Percentiles rank a stretch among this genome's conserved stretches.
These are phyloP conservation scores for Coix lacrymajobi DNA, from an alignment of 176 grass and related monocot species.

Conservation along the genomic window DNA sequence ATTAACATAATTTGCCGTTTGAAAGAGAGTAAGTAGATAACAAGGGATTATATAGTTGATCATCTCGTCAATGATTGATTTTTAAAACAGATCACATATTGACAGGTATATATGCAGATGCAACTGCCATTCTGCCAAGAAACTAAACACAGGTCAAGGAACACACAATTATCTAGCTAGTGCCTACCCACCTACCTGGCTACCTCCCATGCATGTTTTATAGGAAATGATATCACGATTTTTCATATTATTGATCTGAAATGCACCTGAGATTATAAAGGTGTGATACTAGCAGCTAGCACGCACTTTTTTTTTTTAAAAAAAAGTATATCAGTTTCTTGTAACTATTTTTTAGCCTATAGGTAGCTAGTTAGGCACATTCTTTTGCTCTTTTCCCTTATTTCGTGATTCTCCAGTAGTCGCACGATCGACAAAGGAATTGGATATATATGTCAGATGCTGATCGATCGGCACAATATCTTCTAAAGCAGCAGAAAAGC, in stretches of 20 bases:
- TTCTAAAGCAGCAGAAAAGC: neutral
- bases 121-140: neutral
- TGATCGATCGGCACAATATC: conserved; percentile 1
- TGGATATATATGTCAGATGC: neutral
- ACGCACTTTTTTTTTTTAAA: neutral
- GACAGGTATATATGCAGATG: neutral
- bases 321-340: neutral
- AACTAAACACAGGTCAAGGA: neutral
- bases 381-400: neutral
- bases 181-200: neutral
- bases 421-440: neutral
- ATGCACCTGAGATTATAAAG: neutral
- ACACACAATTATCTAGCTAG: neutral
- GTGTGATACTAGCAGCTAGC: neutral
- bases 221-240: too few relatives aligned
- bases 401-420: neutral
- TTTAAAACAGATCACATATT: neutral
- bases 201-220: neutral
- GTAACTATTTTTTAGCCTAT: neutral
- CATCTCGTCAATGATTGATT: neutral
- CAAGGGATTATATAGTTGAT: too few relatives aligned
- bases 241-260: neutral
- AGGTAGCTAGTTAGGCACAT: neutral
- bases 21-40: neutral
- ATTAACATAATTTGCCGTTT: too few relatives aligned